Evolutionary conservation across 1,139 yeast genomes (phyloP).

Genomic region (Casaregolazyma lundiana): DNA sequence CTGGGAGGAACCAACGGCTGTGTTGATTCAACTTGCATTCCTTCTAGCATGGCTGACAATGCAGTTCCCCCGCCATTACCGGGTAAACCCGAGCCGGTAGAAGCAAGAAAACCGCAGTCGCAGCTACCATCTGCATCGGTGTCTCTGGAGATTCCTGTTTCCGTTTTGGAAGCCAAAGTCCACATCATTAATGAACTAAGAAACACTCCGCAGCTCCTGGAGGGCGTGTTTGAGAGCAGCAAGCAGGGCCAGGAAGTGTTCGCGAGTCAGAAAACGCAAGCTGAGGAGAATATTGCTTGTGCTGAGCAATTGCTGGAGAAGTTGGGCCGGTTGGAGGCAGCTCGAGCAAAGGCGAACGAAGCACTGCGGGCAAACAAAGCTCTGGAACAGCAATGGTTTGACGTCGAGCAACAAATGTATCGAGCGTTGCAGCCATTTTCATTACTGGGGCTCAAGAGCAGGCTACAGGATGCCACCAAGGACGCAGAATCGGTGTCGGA

Average conservation of each 20-base stretch:
- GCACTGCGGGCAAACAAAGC: constrained; percentile 16
- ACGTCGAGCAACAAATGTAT: constrained; percentile 39
- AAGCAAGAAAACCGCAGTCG: background rate
- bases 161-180: constrained; percentile 12
- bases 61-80: constrained; percentile 7
- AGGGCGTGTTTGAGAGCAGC: constrained; percentile 20
- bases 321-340: constrained; percentile 25
- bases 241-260: constrained; percentile 16
- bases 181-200: constrained; percentile 19
- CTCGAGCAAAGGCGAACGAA: constrained; percentile 15
- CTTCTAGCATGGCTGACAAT: background rate
- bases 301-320: constrained; percentile 21
- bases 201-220: constrained; percentile 13
- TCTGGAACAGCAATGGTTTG: constrained; percentile 30
- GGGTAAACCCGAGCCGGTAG: background rate
- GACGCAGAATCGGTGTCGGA: constrained; percentile 35
- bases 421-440: constrained; percentile 36
- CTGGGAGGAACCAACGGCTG: background rate
- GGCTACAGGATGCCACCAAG: constrained; percentile 29
- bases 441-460: constrained; percentile 29
- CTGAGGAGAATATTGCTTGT: constrained; percentile 18
- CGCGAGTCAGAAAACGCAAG: constrained; percentile 17
- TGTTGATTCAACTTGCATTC: background rate
- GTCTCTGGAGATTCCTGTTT: constrained; percentile 5
- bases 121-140: constrained; percentile 2